Percentiles rank a stretch among this genome's conserved stretches.
Conservation (phyloP, 2,329 filamentous ascomycete species). For the Aschersonia sp. region DNA sequence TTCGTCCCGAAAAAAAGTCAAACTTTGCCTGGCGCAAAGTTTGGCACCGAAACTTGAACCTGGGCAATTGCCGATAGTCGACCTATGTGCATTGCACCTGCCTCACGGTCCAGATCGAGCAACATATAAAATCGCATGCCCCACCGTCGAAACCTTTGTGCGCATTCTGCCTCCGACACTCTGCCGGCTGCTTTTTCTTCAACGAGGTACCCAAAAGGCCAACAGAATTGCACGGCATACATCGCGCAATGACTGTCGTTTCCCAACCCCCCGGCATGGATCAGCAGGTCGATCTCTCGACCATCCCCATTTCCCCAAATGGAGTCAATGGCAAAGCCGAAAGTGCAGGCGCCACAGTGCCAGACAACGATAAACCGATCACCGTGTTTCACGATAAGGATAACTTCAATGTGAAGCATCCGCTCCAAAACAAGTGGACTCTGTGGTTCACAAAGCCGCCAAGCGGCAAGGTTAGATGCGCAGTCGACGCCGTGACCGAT, state of each 20-base stretch:
- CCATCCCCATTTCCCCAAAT: slow-evolving; percentile 51
- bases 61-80: slow-evolving; percentile 12
- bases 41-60: slow-evolving; percentile 5
- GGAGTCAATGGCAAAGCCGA: slow-evolving; percentile 36
- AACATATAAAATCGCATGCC: background rate
- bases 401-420: slow-evolving; percentile 99
- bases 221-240: background rate
- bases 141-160: slow-evolving; percentile 2
- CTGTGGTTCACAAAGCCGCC: slow-evolving; percentile 99
- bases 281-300: slow-evolving; percentile 51
- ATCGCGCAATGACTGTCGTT: slow-evolving; percentile 19
- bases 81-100: slow-evolving; percentile 9
- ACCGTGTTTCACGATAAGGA: slow-evolving; percentile 97
- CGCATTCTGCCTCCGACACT: slow-evolving; percentile 5
- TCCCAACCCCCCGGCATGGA: slow-evolving; percentile 22
- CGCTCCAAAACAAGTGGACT: slow-evolving; percentile 93
- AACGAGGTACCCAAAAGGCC: background rate
- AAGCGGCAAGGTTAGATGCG: slow-evolving; percentile 62
- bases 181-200: background rate
- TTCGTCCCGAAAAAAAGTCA: slow-evolving; percentile 1
- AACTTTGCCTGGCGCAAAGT: slow-evolving; percentile 26
- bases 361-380: slow-evolving; percentile 48
- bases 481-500: too few species aligned
- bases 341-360: slow-evolving; percentile 12
- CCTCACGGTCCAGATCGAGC: slow-evolving; percentile 4